phyloP scores from a whole-genome alignment of 2,329 filamentous ascomycete genomes.

The Fusarium hostae region DNA sequence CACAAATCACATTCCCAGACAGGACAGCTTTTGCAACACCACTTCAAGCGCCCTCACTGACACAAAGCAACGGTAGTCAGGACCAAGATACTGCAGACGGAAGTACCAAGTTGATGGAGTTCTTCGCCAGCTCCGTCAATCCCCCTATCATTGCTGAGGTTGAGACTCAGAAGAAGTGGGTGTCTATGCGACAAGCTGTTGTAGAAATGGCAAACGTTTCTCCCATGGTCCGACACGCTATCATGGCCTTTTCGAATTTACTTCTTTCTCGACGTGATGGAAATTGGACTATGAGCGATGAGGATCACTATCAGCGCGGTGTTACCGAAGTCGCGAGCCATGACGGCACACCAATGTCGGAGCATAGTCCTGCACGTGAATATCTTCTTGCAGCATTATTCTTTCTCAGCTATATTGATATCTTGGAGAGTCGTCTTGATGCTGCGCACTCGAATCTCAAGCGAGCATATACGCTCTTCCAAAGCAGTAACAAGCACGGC shows the following conservation, averaged over 20 bases:
- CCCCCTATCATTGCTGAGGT: constrained; percentile 64
- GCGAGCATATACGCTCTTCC: constrained; percentile 60
- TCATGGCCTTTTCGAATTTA: constrained; percentile 63
- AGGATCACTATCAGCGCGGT: constrained; percentile 53
- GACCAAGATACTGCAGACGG: constrained; percentile 8
- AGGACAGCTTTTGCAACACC: constrained; percentile 34
- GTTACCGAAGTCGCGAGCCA: constrained; percentile 47
- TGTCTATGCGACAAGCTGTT: constrained; percentile 59
- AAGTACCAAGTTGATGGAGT: constrained; percentile 55
- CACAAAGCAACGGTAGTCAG: constrained; percentile 37
- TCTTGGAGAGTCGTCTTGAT: constrained; percentile 55
- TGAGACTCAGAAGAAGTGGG: constrained; percentile 64
- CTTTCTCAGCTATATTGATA: constrained; percentile 65
- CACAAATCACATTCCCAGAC: constrained; percentile 41
- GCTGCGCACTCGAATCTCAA: constrained; percentile 62
- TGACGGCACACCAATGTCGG: constrained; percentile 36
- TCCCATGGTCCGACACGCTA: constrained; percentile 58
- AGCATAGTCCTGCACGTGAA: constrained; percentile 51
- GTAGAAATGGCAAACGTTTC: constrained; percentile 60
- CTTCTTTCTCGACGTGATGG: constrained; percentile 52
- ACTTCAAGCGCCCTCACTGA: constrained; percentile 35
- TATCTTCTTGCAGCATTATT: constrained; percentile 62
- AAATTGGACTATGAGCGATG: constrained; percentile 47
- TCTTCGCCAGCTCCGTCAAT: constrained; percentile 60
- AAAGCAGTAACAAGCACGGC: constrained; percentile 51